Evolutionary conservation across 164 flowering plant genomes (phyloP).

Genomic region (Euptelea pleiosperma): DNA sequence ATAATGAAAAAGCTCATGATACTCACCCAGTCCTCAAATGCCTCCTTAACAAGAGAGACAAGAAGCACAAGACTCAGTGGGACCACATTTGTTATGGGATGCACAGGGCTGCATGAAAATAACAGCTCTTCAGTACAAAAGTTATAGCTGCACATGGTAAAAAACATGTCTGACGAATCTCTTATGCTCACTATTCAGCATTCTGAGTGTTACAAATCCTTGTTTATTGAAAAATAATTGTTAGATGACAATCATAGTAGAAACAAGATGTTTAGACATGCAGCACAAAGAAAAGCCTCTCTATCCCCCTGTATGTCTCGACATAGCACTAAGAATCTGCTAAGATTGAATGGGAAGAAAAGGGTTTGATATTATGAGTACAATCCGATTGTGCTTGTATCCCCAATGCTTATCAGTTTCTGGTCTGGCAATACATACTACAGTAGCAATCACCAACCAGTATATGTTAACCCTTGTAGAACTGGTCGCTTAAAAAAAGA

Average conservation of each 20-base stretch:
- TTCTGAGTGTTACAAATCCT: neutral
- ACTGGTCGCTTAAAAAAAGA: neutral
- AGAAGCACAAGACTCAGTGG: conserved; percentile 85
- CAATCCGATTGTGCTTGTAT: neutral
- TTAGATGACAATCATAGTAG: neutral
- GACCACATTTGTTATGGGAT: conserved; percentile 86
- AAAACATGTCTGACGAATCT: no score
- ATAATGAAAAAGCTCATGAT: neutral
- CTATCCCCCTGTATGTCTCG: no score
- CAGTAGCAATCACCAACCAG: neutral
- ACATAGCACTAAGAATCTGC: neutral
- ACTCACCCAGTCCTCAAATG: conserved; percentile 99
- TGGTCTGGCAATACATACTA: neutral
- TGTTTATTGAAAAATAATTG: neutral
- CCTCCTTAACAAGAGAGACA: conserved; percentile 91
- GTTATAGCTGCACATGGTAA: neutral
- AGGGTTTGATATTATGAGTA: no score
- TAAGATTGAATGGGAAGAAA: neutral
- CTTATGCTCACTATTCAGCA: neutral
- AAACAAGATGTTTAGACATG: neutral
- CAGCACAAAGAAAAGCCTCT: no score
- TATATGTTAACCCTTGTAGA: neutral
- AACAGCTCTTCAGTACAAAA: conserved; percentile 2
- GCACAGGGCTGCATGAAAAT: conserved; percentile 74
- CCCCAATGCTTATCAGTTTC: neutral